Evolutionary conservation across 2,329 filamentous ascomycete genomes (phyloP), one percentile per base, ranked within the genome.

Genomic region (Byssoonygena ceratinophila): DNA sequence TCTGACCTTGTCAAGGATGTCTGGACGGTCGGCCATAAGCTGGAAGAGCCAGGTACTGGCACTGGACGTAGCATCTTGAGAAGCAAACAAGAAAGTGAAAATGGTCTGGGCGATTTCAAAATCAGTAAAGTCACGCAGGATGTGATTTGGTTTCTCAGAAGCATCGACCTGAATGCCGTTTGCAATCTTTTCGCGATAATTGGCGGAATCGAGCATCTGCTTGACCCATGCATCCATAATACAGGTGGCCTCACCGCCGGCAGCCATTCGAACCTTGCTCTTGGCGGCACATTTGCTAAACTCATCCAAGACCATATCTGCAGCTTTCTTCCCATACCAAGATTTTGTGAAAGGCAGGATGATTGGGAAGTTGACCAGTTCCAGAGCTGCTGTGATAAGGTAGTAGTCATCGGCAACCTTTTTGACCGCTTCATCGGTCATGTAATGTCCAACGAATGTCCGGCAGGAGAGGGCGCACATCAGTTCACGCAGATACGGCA

Each of bases 331-430:
- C 62, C 91, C 92, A 65, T 94, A 94, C 89, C 89, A 97, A 4
- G 89, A 89, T 76, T 89, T 91, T 66, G 90, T 96, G 76, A 81
- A 97, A 36, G 91, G 91, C 37, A 97, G 72, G 66, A 97, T 96
- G 71, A 97, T 85, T 55, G 92, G 91, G 76, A 97, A 95, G 76
- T 97, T 97, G 76, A 98, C 92, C 44, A 97, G 80, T 71, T 98
- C 92, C 60, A 97, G 80, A 20, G 92, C 92, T 54, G 86, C 91
- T 12, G 92, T 97, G 66, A 97, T 94, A 59, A 91, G 80, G 72
- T 94, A 97, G 74, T 95, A 98, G 72, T 97, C 90, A 70, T 95
- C 85, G 56, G 91, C 85, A 59, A 97, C 92, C 76, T 87, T 90
- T 79, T 94, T 91, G 64, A 97, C 83, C 46, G 85, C 82, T 67